These are phyloP conservation scores for Penicillium argentinense DNA, from an alignment of 495 filamentous ascomycete species.

Conservation along the genomic window DNA sequence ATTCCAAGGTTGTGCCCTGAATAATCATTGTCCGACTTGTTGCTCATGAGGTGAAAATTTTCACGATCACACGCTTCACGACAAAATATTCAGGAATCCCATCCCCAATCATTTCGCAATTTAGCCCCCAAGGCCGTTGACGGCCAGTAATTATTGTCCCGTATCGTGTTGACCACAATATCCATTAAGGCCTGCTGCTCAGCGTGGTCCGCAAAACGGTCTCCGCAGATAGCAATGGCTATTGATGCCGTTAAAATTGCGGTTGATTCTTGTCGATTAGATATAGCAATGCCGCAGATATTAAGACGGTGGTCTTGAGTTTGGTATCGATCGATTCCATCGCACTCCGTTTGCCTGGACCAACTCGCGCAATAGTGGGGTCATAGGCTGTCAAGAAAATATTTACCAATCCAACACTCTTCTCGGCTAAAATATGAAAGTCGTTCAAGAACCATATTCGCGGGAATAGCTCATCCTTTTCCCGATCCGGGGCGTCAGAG, in stretches of 20 bases:
- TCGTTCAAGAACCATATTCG: conserved; percentile 34
- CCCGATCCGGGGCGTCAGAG: conserved; percentile 5
- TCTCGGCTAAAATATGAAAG: conserved; percentile 30
- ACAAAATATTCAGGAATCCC: neutral
- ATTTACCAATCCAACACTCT: conserved; percentile 33
- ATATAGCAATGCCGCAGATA: conserved; percentile 26
- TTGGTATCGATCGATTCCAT: conserved; percentile 9
- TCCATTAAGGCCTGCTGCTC: conserved; percentile 23
- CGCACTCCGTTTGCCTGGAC: conserved; percentile 10
- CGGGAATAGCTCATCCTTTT: conserved; percentile 26
- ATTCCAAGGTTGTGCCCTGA: too few species aligned
- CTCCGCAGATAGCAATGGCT: conserved; percentile 26
- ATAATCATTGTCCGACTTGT: too few species aligned
- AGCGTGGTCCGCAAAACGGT: conserved; percentile 14
- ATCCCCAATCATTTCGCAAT: conserved; percentile 4
- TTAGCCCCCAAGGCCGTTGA: conserved; percentile 3
- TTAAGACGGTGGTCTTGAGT: conserved; percentile 22
- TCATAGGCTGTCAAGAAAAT: conserved; percentile 39
- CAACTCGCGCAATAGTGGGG: conserved; percentile 32
- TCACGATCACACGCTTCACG: too few species aligned
- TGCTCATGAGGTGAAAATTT: too few species aligned
- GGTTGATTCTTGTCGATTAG: conserved; percentile 19
- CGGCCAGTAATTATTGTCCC: conserved; percentile 16
- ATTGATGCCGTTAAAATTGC: conserved; percentile 23
- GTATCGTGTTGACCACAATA: conserved; percentile 12